These are phyloP conservation scores for Gomphus bonarii DNA, from an alignment of 1,284 basidiomycete genomes.

Conservation along the genomic window DNA sequence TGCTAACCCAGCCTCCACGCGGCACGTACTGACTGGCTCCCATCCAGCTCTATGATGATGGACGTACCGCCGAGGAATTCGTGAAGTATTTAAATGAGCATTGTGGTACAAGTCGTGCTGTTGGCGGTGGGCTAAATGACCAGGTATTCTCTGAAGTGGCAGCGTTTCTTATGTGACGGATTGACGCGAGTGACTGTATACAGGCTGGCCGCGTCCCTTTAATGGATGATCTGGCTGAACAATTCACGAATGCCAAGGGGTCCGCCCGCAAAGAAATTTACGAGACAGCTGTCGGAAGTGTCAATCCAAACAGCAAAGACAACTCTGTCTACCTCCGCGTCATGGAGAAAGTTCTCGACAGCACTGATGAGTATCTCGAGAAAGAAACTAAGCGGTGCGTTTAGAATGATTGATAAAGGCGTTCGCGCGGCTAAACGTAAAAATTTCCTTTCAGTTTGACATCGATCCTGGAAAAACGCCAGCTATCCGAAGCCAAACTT, in stretches of 20 bases:
- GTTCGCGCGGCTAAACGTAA: constrained; percentile 2
- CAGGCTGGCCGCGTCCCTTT: constrained; percentile 75
- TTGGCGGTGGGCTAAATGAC: constrained; percentile 74
- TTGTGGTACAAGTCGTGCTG: constrained; percentile 77
- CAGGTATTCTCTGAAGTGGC: constrained; percentile 31
- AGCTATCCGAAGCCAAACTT: constrained; percentile 66
- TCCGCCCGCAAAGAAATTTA: constrained; percentile 49
- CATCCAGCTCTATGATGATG: constrained; percentile 44
- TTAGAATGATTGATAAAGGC: neutral
- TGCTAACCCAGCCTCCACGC: neutral
- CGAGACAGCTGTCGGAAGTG: constrained; percentile 48
- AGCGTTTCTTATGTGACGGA: neutral
- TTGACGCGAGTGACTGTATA: neutral
- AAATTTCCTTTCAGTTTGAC: constrained; percentile 34
- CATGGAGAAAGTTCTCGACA: constrained; percentile 80
- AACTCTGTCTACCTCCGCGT: constrained; percentile 84
- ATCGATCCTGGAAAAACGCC: constrained; percentile 65
- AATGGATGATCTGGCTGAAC: constrained; percentile 70
- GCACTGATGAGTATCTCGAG: constrained; percentile 68
- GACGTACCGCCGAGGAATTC: constrained; percentile 59
- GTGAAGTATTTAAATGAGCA: constrained; percentile 75
- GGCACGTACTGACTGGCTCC: too few species aligned
- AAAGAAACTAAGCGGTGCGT: constrained; percentile 81
- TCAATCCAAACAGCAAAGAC: constrained; percentile 34
- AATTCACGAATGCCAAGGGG: constrained; percentile 61